Conservation (phyloP, 2,329 filamentous ascomycete genomes). For the Scytalidium lignicola region DNA sequence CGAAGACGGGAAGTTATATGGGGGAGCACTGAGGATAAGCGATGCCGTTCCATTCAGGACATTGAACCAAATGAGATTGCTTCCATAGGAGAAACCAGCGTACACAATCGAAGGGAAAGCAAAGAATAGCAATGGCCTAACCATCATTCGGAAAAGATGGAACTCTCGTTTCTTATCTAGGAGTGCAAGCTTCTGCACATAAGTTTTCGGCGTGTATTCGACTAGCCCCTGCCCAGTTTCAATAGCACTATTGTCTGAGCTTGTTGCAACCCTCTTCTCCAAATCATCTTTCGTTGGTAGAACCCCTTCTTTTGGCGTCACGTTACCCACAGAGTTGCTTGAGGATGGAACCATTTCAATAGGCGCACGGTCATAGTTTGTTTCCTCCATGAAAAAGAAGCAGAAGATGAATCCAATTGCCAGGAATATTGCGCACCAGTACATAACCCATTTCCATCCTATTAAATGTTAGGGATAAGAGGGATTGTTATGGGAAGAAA, state of each 20-base stretch:
- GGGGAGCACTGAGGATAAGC: constrained; percentile 25
- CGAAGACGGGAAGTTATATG: constrained; percentile 30
- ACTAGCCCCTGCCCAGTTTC: constrained; percentile 2
- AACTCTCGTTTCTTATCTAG: constrained; percentile 21
- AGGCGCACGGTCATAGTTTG: constrained; percentile 32
- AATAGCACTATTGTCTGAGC: neutral
- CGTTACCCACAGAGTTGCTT: constrained; percentile 4
- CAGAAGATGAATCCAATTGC: constrained; percentile 43
- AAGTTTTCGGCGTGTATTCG: constrained; percentile 18
- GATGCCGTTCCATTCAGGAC: constrained; percentile 31
- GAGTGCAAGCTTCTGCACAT: constrained; percentile 20
- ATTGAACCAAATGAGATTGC: constrained; percentile 31
- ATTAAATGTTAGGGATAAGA: neutral
- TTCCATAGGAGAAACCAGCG: constrained; percentile 31
- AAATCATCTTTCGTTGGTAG: constrained; percentile 7
- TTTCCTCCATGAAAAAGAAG: constrained; percentile 58
- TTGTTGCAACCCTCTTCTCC: constrained; percentile 8
- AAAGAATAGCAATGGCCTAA: constrained; percentile 25
- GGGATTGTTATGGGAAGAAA: neutral
- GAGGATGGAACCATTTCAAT: constrained; percentile 6
- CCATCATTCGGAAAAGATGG: constrained; percentile 24
- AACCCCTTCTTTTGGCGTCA: constrained; percentile 8
- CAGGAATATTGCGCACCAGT: constrained; percentile 50
- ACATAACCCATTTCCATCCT: constrained; percentile 45
- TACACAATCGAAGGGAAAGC: constrained; percentile 29